Conservation (phyloP, 495 filamentous ascomycete species). For the Talaromyces trachyspermus region DNA sequence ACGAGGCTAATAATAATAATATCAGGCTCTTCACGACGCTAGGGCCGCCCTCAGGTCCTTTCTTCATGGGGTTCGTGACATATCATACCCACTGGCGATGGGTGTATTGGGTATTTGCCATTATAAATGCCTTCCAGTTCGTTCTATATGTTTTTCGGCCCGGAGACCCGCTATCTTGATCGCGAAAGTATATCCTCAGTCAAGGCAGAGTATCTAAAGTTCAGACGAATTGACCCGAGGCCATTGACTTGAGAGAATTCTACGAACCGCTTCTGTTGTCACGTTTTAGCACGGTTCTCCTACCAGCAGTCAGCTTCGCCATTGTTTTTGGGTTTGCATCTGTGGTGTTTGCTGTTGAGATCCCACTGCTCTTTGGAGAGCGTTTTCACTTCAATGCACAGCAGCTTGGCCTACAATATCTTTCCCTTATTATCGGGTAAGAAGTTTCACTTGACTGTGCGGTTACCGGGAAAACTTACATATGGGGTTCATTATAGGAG, state of each 20-base stretch:
- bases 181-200: constrained; percentile 4
- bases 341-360: constrained; percentile 25
- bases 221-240: constrained; percentile 40
- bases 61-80: constrained; percentile 19
- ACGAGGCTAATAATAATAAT: too few species aligned
- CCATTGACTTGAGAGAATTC: too few species aligned
- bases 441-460: too few species aligned
- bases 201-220: constrained; percentile 29
- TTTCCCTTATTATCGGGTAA: constrained; percentile 30
- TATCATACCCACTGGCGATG: constrained; percentile 10
- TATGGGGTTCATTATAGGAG: too few species aligned
- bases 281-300: too few species aligned
- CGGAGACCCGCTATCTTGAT: constrained; percentile 45
- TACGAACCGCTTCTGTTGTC: too few species aligned
- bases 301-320: too few species aligned
- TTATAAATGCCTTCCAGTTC: constrained; percentile 44
- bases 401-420: constrained; percentile 29
- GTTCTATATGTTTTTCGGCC: constrained; percentile 48
- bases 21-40: constrained; percentile 18
- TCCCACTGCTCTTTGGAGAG: constrained; percentile 22
- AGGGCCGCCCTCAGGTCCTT: constrained; percentile 21
- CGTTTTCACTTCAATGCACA: constrained; percentile 27
- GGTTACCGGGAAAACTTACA: too few species aligned
- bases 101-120: constrained; percentile 22
- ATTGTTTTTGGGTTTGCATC: constrained; percentile 27